Conservation (phyloP, 2,329 filamentous ascomycete species). For the Cytospora schulzeri region DNA sequence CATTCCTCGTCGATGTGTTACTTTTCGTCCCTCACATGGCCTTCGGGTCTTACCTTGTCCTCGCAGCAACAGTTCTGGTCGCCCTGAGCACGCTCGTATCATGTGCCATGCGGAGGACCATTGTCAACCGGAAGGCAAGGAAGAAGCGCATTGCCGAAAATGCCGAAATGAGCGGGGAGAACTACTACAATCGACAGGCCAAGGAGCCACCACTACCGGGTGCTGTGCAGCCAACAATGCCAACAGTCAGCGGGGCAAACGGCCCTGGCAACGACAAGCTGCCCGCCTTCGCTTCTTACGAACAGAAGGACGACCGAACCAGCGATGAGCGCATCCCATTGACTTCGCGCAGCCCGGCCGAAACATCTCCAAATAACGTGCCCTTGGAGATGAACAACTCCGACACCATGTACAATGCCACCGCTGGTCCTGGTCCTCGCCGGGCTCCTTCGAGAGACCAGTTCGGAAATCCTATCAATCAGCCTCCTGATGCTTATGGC, state of each 20-base stretch:
- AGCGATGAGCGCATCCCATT: conserved; percentile 73
- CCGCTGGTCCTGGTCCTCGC: conserved; percentile 35
- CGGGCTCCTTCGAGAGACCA: conserved; percentile 57
- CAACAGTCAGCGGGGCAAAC: conserved; percentile 58
- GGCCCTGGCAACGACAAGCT: conserved; percentile 49
- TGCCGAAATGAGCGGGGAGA: conserved; percentile 94
- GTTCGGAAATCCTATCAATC: conserved; percentile 62
- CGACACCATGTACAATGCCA: conserved; percentile 38
- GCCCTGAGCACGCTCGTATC: conserved; percentile 81
- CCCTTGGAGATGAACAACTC: conserved; percentile 43
- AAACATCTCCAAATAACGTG: conserved; percentile 53
- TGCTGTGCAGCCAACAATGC: conserved; percentile 59
- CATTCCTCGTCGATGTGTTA: conserved; percentile 91
- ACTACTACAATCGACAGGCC: conserved; percentile 77
- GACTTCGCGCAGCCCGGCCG: conserved; percentile 65
- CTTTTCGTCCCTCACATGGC: conserved; percentile 91
- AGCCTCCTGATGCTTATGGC: conserved; percentile 48
- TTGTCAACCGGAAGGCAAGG: conserved; percentile 89
- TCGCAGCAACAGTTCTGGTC: conserved; percentile 85
- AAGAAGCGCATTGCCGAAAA: conserved; percentile 91
- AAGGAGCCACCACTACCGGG: conserved; percentile 49
- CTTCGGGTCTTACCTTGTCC: conserved; percentile 93
- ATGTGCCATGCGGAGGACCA: conserved; percentile 90
- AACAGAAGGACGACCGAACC: conserved; percentile 62
- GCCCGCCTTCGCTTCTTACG: conserved; percentile 65